Conservation (phyloP, 352 stramenopile species). For the Phytophthora sansomeana region DNA sequence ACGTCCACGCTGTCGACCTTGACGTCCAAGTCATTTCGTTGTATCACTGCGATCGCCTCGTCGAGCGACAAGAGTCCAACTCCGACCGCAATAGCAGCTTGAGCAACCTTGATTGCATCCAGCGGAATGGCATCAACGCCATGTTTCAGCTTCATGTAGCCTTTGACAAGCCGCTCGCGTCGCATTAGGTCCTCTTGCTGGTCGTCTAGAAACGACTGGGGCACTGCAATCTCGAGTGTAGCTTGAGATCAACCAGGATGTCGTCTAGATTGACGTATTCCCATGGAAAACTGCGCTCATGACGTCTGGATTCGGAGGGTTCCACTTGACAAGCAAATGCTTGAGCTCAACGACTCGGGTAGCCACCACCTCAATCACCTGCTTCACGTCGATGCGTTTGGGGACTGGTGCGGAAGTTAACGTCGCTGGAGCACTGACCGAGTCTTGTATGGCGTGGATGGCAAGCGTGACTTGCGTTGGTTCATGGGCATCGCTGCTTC, state of each 20-base stretch:
- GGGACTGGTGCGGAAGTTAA: too few relatives aligned
- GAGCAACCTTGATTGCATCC: constrained; percentile 46
- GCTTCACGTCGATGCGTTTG: constrained; percentile 95
- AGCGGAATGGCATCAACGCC: constrained; percentile 73
- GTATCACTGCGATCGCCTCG: constrained; percentile 90
- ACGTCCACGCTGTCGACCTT: constrained; percentile 86
- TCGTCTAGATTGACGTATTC: constrained; percentile 95
- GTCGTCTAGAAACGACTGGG: constrained; percentile 92
- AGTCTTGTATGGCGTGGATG: too few relatives aligned
- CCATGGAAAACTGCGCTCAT: constrained; percentile 92
- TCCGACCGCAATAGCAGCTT: constrained; percentile 36
- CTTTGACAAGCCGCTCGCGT: constrained; percentile 87
- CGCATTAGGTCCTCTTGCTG: constrained; percentile 60
- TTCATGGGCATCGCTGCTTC: too few relatives aligned
- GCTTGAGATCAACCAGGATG: constrained; percentile 94
- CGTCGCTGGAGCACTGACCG: too few relatives aligned
- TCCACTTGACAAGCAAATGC: constrained; percentile 95
- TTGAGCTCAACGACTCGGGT: constrained; percentile 90
- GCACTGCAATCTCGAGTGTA: constrained; percentile 93
- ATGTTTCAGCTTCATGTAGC: constrained; percentile 92
- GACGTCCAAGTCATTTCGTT: constrained; percentile 89
- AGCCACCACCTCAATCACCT: constrained; percentile 93
- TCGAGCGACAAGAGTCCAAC: constrained; percentile 50
- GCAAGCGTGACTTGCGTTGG: too few relatives aligned
- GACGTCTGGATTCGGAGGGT: constrained; percentile 92